These are phyloP conservation scores for Fraxinus americana DNA, from an alignment of 257 asterid genomes.

Conservation along the genomic window DNA sequence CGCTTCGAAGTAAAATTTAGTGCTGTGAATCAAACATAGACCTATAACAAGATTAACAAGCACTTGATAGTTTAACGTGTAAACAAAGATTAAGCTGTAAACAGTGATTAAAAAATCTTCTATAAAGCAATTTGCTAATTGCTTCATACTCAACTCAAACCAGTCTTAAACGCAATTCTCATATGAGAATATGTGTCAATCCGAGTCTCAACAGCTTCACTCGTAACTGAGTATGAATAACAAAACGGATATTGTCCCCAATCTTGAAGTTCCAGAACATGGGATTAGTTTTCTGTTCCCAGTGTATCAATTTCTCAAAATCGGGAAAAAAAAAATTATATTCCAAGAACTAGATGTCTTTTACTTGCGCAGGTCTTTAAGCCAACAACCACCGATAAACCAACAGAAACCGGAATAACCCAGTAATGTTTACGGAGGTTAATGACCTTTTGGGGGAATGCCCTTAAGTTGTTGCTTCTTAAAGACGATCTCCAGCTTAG, in stretches of 20 bases:
- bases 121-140: background rate
- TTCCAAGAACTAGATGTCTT: constrained; percentile 7
- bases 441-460: constrained; percentile 39
- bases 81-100: background rate
- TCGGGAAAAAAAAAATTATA: background rate
- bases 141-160: background rate
- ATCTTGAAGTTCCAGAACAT: constrained; percentile 14
- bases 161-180: background rate
- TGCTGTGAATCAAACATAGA: background rate
- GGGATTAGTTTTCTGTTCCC: constrained; percentile 16
- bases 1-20: background rate
- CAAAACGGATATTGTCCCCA: constrained; percentile 19
- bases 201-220: background rate
- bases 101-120: too few relatives aligned
- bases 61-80: too few relatives aligned
- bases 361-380: constrained; percentile 55
- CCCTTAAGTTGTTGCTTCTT: constrained; percentile 35
- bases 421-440: constrained; percentile 64
- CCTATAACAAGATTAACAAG: background rate
- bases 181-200: background rate
- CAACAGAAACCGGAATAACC: constrained; percentile 59
- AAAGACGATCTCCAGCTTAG: constrained; percentile 50
- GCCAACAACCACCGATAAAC: constrained; percentile 57
- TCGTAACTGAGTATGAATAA: background rate
- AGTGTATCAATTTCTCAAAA: constrained; percentile 9